Evolutionary conservation across 257 asterid species (phyloP), one percentile per base, ranked within the genome.

Genomic region (Leptodermis oblonga): DNA sequence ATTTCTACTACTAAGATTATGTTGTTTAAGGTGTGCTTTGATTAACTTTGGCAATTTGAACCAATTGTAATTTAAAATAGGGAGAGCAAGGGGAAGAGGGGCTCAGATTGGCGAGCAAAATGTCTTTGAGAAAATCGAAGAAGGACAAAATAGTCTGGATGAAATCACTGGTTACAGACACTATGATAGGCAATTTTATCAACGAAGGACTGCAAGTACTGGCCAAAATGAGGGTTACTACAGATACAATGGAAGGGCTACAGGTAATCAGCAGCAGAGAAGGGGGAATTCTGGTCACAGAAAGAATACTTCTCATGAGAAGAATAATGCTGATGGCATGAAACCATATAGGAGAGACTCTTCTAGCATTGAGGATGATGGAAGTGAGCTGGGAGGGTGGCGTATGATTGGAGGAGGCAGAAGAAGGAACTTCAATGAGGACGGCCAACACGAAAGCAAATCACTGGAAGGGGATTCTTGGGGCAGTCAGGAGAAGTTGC

Each of bases 211-310:
- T 7, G 26, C 26, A n/a, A 43, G 68, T 9, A 45, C 58, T 43
- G 58, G 58, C 45, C 68, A 31, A 10, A 10, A n/a, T 59, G 61
- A 59, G 10, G 60, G 58, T 5, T 28, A 41, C 11, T 5, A 22
- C 20, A 33, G 23, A 18, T 18, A 43, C 30, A 20, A 58, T 33
- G 7, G 65, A 26, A 9, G 58, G 34, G 64, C 25, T n/a, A 7
- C 59, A n/a, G 76, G 56, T 62, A 17, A 37, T 10, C 51, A 8
- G 34, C 71, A 31, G 33, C 60, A 70, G 67, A 43, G 37, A 43
- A 34, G 22, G 15, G 43, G 23, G 28, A 34, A 17, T 10, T 18
- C 26, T 64, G 59, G 70, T 11, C 18, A 34, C 26, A 34, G 51
- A n/a, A 65, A 60, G 62, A 48, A 54, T 48, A 45, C 34, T 46